A percentile compares a stretch with the other conserved stretches of the same genome.
Conservation (phyloP, 345 rosid genomes). For the Brassica juncea region DNA sequence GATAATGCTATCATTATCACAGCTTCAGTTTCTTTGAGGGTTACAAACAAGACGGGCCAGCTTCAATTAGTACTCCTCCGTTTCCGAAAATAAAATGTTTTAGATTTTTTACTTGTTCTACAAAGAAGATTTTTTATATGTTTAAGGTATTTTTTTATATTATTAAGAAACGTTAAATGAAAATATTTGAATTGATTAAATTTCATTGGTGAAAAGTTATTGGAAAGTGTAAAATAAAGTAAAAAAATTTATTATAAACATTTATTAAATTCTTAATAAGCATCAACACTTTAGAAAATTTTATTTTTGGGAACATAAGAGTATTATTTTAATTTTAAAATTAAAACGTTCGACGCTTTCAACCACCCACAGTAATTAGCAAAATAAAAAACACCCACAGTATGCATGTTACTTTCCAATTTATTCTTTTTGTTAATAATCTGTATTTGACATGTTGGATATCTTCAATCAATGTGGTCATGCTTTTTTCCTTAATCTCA, state of each 20-base stretch:
- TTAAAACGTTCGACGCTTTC: slow-evolving; percentile 23
- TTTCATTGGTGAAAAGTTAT: too few relatives aligned
- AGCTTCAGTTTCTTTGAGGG: background rate
- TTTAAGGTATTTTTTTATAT: too few relatives aligned
- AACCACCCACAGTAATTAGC: background rate
- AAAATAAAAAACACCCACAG: background rate
- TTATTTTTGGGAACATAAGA: too few relatives aligned
- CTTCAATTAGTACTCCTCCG: background rate
- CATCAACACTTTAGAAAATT: too few relatives aligned
- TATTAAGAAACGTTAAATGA: too few relatives aligned
- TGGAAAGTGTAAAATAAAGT: too few relatives aligned
- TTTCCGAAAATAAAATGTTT: too few relatives aligned
- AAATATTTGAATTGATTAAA: too few relatives aligned
- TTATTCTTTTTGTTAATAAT: background rate
- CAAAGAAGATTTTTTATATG: too few relatives aligned
- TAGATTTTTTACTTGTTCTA: too few relatives aligned
- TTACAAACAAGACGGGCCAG: slow-evolving; percentile 26
- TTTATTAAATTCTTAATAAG: too few relatives aligned
- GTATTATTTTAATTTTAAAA: slow-evolving; percentile 14
- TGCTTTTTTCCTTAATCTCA: slow-evolving; percentile 3
- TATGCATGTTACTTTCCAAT: slow-evolving; percentile 26
- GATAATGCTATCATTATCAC: slow-evolving; percentile 34
- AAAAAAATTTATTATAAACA: too few relatives aligned
- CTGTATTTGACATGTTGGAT: slow-evolving; percentile 9
- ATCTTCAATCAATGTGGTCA: background rate